A percentile compares a stretch with the other conserved stretches of the same genome.
These are phyloP conservation scores for Pichia nakasei DNA, from an alignment of 805 yeast species.

Conservation along the genomic window DNA sequence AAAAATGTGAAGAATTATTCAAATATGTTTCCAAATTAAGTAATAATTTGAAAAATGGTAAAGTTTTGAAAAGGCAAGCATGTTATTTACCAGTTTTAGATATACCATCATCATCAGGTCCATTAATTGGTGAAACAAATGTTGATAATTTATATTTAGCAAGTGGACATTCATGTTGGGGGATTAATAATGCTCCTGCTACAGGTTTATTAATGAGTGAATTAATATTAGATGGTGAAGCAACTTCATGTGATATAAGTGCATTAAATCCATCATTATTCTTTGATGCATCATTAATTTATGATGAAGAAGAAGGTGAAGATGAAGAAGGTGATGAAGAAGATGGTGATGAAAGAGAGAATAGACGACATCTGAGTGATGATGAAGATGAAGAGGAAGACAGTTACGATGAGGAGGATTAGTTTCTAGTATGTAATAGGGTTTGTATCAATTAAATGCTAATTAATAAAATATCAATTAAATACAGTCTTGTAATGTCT, in stretches of 20 bases:
- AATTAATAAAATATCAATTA: too few relatives aligned
- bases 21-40: constrained; percentile 71
- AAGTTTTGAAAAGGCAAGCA: constrained; percentile 77
- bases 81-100: constrained; percentile 93
- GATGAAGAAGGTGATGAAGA: constrained; percentile 22
- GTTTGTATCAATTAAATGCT: too few relatives aligned
- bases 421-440: too few relatives aligned
- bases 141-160: constrained; percentile 72
- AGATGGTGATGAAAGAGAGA: constrained; percentile 10
- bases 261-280: constrained; percentile 81
- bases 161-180: constrained; percentile 98
- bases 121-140: constrained; percentile 88
- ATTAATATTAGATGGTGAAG: constrained; percentile 73
- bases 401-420: neutral
- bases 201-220: constrained; percentile 94
- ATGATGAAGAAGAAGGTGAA: constrained; percentile 26
- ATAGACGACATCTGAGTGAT: constrained; percentile 12
- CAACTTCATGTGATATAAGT: constrained; percentile 65
- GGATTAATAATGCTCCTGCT: constrained; percentile 94
- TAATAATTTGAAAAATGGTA: constrained; percentile 61
- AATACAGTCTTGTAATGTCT: too few relatives aligned
- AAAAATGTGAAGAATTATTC: constrained; percentile 82
- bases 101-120: constrained; percentile 88
- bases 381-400: constrained; percentile 13
- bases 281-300: constrained; percentile 57